Evolutionary conservation across 2,329 filamentous ascomycete genomes (phyloP), one percentile per base, ranked within the genome.

Genomic region (Penicillium corylophilum): DNA sequence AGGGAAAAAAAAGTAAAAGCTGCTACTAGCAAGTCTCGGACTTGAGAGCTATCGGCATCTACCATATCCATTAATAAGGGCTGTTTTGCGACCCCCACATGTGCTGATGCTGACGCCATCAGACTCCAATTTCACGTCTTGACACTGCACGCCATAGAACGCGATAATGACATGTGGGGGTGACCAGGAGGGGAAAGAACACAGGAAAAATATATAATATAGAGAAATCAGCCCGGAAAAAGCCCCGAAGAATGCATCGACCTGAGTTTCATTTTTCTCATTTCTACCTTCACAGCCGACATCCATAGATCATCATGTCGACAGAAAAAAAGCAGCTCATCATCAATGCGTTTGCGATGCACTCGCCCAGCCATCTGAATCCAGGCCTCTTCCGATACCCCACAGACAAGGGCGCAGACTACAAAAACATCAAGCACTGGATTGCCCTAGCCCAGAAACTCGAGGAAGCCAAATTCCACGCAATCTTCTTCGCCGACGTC

Each of bases 401-500:
- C 1, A 53, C 53, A 5, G 70, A 74, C 57, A 63, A 71, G 52
- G 71, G 69, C 15, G 50, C 68, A 44, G 61, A 70, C 28, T 76
- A 75, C 60, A 74, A 74, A 40, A 71, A 68, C 16, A 61, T 79
- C 22, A 66, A 73, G 16, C 73, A 77, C 57, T 81, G 78, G 78
- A 73, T 76, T 2, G 60, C 71, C 1, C 59, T 80, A 1, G 78
- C 78, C 1, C 71, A 78, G 47, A 71, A 72, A 46, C 69, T 80
- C 2, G 76, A 80, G 35, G 71, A 71, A 10, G 76, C 74, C 20
- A 77, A 77, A 28, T 79, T 80, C 54, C 77, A 79, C 52, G 76
- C 72, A 10, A 72, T 80, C 38, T 80, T 80, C 65, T 72, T 81
- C 42, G 78, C 78, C 4, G 78, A 80, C 52, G 74, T 78, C 2